Base-by-base conservation (phyloP, 306 rosid genomes). In the Potentilla sterilis region DNA sequence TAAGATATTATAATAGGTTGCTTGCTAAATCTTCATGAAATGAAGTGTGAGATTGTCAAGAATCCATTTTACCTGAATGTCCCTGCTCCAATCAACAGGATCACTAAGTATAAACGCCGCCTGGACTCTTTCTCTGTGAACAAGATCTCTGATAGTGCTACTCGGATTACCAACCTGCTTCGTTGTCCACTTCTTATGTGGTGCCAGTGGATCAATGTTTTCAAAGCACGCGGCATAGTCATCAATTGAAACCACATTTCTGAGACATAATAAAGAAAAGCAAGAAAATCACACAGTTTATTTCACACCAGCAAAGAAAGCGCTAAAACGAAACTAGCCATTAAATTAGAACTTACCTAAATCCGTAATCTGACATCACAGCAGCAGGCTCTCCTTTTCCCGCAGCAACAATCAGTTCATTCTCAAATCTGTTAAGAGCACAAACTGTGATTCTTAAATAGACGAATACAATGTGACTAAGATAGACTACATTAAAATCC, bases 1-100 rank as follows among this genome's bases (percentile, higher is more conserved):
- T 12, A 64, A 15, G 43, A 41, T 28, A 43, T 9, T 32, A 19
- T 48, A 28, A 44, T 8, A 18, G n/a, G 71, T 48, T 51, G 40
- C 43, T 5, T 9, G 48, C 52, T 21, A 18, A 70, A 69, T 52
- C 16, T 61, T 28, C 37, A 57, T 14, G 14, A 35, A 37, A 21
- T 41, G 40, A 77, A 24, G 49, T 37, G 14, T 5, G 38, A 34
- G 13, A 15, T n/a, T 22, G 49, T 71, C 37, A 65, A 66, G 54
- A 49, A 37, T 58, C 19, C 54, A 69, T 48, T 55, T 37, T 52
- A 88, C 98, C 95, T 94, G 98, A 73, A 91, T 83, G 82, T 94
- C 98, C 78, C 97, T 87, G 90, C 98, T 88, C 98, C 98, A 94
- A 80, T 92, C 97, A 77, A 90, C 92, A 81, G 98, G 86, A 77